These are phyloP conservation scores for Phytopythium mirpurense DNA, from an alignment of 352 stramenopile species.

Conservation along the genomic window DNA sequence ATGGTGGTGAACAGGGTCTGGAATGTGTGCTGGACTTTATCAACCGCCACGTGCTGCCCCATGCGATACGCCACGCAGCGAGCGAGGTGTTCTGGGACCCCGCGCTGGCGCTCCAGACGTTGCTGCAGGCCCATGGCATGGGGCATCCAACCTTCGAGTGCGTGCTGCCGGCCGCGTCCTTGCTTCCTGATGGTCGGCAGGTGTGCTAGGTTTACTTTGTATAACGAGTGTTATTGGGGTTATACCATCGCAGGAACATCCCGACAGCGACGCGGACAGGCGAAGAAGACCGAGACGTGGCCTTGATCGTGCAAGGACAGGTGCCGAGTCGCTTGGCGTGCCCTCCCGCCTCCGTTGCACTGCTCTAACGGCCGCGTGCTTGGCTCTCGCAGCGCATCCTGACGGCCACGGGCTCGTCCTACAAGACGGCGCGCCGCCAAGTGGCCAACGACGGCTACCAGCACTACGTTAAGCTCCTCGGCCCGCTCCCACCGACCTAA, in stretches of 20 bases:
- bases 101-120: slow-evolving; percentile 31
- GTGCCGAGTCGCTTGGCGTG: slow-evolving; percentile 5
- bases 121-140: slow-evolving; percentile 40
- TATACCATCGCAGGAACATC: slow-evolving; percentile 37
- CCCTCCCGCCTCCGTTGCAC: no score
- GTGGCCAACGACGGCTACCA: slow-evolving; percentile 23
- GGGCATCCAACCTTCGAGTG: slow-evolving; percentile 46
- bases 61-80: slow-evolving; percentile 31
- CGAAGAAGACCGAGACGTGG: slow-evolving; percentile 23
- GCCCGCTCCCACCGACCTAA: not conserved
- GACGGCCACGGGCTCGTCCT: not conserved
- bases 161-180: not conserved
- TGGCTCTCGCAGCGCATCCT: not conserved
- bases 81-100: slow-evolving; percentile 27
- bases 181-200: not conserved
- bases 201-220: no score
- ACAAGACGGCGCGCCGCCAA: slow-evolving; percentile 15
- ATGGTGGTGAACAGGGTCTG: slow-evolving; percentile 18
- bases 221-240: no score
- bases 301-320: slow-evolving; percentile 32
- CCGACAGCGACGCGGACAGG: slow-evolving; percentile 13
- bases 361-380: not conserved
- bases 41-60: slow-evolving; percentile 35
- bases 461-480: slow-evolving; percentile 15
- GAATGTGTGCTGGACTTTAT: slow-evolving; percentile 37